Evolutionary conservation across 768 basidiomycete species (phyloP).

Genomic region (Trametes maxima): DNA sequence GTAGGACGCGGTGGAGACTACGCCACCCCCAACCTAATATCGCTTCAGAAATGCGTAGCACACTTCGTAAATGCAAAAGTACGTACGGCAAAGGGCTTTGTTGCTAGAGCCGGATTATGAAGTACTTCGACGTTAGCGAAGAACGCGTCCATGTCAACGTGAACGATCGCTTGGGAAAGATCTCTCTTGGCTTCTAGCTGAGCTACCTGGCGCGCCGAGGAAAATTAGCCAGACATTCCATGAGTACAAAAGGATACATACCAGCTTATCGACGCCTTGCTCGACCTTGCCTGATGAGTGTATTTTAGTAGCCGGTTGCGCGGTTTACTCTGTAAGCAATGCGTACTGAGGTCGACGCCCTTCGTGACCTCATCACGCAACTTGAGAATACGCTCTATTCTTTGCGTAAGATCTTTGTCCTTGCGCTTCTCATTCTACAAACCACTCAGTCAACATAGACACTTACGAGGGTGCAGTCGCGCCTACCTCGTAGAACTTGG

Average conservation of each 20-base stretch:
- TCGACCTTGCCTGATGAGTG: slow-evolving; percentile 53
- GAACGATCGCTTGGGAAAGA: slow-evolving; percentile 82
- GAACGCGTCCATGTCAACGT: slow-evolving; percentile 97
- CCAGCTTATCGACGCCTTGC: slow-evolving; percentile 65
- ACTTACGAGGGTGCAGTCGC: not conserved
- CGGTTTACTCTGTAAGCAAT: not conserved
- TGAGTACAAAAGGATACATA: slow-evolving; percentile 38
- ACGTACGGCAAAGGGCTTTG: slow-evolving; percentile 74
- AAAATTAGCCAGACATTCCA: not conserved
- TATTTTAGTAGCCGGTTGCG: not conserved
- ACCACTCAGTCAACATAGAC: not conserved
- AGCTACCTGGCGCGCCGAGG: slow-evolving; percentile 46
- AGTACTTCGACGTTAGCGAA: slow-evolving; percentile 80
- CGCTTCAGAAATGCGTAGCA: not conserved
- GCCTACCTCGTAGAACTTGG: slow-evolving; percentile 84
- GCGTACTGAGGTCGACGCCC: slow-evolving; percentile 58
- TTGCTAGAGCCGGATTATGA: slow-evolving; percentile 60
- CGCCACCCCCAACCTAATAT: slow-evolving; percentile 72
- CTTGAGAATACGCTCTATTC: slow-evolving; percentile 70
- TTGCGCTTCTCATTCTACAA: slow-evolving; percentile 85
- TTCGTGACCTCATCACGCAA: slow-evolving; percentile 59
- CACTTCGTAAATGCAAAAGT: not conserved
- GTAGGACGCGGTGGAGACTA: slow-evolving; percentile 88
- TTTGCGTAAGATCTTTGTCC: slow-evolving; percentile 80
- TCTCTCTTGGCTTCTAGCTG: slow-evolving; percentile 79